Evolutionary conservation across 1,139 yeast species (phyloP), one percentile per base, ranked within the genome.

Genomic region (Kurtzmaniella quercitrusa): DNA sequence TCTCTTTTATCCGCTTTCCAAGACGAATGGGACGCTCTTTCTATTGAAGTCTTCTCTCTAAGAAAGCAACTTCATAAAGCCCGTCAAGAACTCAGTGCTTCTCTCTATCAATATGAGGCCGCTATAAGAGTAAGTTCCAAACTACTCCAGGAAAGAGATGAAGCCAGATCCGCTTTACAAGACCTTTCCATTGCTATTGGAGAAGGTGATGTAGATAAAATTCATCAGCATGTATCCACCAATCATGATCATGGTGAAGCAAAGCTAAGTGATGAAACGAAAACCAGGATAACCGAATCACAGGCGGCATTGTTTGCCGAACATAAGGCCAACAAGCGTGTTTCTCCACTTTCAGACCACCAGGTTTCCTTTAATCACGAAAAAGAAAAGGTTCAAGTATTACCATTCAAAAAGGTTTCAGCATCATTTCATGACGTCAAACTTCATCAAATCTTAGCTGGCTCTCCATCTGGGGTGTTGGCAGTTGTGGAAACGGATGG

Each of bases 11-110:
- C 88, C 1, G 70, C 85, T 1, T 79, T 91, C 50, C 97, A 90
- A 59, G 81, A 82, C 47, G 96, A 91, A 59, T 91, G 95, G 91
- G 97, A 93, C 58, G 79, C 96, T 0, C 62, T 87, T 47, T 89
- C 94, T 33, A 66, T 91, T 45, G 98, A 93, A 58, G 73, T 85
- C 39, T 90, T 87, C 57, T 76, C 83, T 27, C 66, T 91, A 48
- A 73, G 94, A 49, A 86, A 86, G 58, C 91, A 85, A 53, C 69
- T 91, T 41, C 77, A 73, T 41, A 68, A 70, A 31, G 75, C 93
- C 2, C 75, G 85, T 48, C 80, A 85, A 54, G 94, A 89, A 55
- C 65, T 91, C 45, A 83, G 94, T 37, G 66, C 85, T 3, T 84
- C 95, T 0, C 66, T 90, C 36, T 90, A 89, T 56, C 86, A 83